Conservation (phyloP, 345 rosid genomes). For the Brassica cretica region DNA sequence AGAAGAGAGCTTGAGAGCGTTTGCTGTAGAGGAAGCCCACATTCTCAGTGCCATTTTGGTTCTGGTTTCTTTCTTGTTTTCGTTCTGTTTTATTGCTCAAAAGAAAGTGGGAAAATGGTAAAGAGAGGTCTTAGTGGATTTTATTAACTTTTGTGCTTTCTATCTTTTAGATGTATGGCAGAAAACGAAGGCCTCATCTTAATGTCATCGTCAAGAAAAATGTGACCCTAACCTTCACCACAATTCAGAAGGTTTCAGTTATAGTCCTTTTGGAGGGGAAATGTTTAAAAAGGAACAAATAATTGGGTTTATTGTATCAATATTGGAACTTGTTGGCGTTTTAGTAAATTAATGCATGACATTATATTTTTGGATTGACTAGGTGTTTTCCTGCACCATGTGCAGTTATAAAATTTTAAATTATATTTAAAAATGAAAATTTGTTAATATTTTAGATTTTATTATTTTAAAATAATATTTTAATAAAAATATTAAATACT, state of each 20-base stretch:
- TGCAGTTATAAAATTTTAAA: too few species aligned
- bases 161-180: slow-evolving; percentile 77
- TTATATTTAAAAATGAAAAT: too few species aligned
- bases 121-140: slow-evolving; percentile 15
- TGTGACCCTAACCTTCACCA: slow-evolving; percentile 21
- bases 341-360: background rate
- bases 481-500: too few species aligned
- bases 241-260: background rate
- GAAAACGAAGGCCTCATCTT: slow-evolving; percentile 76
- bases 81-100: background rate
- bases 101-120: slow-evolving; percentile 28
- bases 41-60: slow-evolving; percentile 74
- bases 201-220: slow-evolving; percentile 10
- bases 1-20: slow-evolving; percentile 69
- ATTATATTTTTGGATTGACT: background rate
- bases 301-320: slow-evolving; percentile 1
- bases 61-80: background rate
- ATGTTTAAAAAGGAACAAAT: background rate
- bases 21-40: slow-evolving; percentile 97
- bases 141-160: slow-evolving; percentile 24
- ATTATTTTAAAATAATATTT: too few species aligned
- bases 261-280: background rate
- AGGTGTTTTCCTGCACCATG: too few species aligned
- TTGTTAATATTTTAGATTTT: too few species aligned
- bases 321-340: background rate